These are phyloP conservation scores for Trichoderma sp. DNA, from an alignment of 2,329 filamentous ascomycete genomes.

Conservation along the genomic window DNA sequence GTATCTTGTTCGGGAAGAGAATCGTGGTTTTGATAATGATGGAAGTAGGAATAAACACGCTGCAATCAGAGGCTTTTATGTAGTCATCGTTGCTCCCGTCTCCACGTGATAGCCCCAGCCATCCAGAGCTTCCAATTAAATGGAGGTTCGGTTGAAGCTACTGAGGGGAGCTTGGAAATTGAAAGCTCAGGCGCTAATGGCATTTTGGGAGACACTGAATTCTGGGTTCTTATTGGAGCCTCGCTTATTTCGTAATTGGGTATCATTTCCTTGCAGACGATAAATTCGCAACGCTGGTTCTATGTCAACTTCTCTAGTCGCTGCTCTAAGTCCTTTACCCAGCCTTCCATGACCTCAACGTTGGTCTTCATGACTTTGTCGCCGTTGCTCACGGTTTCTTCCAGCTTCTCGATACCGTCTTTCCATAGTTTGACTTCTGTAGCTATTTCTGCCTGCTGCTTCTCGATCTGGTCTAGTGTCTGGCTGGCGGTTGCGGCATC, in stretches of 20 bases:
- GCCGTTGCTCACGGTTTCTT: slow-evolving; percentile 68
- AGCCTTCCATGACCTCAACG: slow-evolving; percentile 78
- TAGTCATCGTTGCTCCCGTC: neutral
- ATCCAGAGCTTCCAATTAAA: neutral
- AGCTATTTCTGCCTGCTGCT: slow-evolving; percentile 76
- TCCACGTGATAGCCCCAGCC: slow-evolving; percentile 19
- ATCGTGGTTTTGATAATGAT: neutral
- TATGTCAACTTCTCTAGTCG: slow-evolving; percentile 62
- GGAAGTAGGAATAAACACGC: neutral
- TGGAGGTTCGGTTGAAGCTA: neutral
- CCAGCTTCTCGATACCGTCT: slow-evolving; percentile 74
- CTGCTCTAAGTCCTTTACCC: slow-evolving; percentile 83
- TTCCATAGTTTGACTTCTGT: slow-evolving; percentile 83
- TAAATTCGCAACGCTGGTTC: slow-evolving; percentile 5
- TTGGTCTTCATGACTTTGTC: slow-evolving; percentile 73
- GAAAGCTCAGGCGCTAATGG: neutral
- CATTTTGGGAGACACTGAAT: neutral
- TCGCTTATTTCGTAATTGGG: slow-evolving; percentile 30
- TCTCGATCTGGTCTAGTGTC: slow-evolving; percentile 73
- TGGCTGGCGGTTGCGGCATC: slow-evolving; percentile 80
- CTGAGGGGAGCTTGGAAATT: neutral
- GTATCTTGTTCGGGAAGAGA: slow-evolving; percentile 15
- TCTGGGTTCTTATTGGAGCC: neutral
- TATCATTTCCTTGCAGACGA: slow-evolving; percentile 27
- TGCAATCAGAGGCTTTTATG: neutral